A percentile compares a stretch with the other conserved stretches of the same genome.
phyloP scores from a whole-genome alignment of 805 yeast species.

The Babjeviella inositovora region DNA sequence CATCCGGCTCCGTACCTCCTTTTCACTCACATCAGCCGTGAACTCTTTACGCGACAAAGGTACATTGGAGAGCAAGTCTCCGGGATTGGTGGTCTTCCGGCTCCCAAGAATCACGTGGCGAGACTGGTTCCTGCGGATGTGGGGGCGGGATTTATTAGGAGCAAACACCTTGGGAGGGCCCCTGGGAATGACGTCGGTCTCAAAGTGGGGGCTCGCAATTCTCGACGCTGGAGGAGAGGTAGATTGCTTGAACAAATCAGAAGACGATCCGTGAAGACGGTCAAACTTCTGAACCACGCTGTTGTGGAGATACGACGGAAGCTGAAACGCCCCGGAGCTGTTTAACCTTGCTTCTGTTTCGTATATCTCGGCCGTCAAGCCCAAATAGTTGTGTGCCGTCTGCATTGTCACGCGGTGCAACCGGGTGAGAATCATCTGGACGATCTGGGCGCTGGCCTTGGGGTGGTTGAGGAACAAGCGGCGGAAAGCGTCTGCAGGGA shows the following conservation, averaged over 20 bases:
- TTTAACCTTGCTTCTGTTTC: conserved; percentile 62
- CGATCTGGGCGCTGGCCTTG: conserved; percentile 82
- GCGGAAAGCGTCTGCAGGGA: conserved; percentile 73
- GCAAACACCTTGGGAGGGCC: no score
- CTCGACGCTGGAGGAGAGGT: no score
- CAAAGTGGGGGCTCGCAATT: no score
- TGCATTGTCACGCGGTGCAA: conserved; percentile 83
- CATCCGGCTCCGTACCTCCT: conserved; percentile 13
- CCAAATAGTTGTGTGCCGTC: conserved; percentile 77
- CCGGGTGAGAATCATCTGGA: conserved; percentile 80
- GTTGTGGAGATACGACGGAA: conserved; percentile 54
- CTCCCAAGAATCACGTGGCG: no score
- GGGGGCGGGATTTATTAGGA: no score
- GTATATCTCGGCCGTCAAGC: conserved; percentile 67
- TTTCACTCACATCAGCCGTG: conserved; percentile 1
- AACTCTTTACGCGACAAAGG: conserved; percentile 33
- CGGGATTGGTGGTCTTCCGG: conserved; percentile 60
- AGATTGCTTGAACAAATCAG: no score
- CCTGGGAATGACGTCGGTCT: no score
- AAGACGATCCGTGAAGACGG: no score
- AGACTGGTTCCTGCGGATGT: no score
- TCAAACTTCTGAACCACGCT: conserved; percentile 29
- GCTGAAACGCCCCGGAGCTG: conserved; percentile 19
- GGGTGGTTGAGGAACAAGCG: conserved; percentile 65
- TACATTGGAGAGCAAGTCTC: conserved; percentile 71